A percentile compares a stretch with the other conserved stretches of the same genome.
phyloP scores from a whole-genome alignment of 2,329 filamentous ascomycete species.

The Paracorniculantispora psalliotae region DNA sequence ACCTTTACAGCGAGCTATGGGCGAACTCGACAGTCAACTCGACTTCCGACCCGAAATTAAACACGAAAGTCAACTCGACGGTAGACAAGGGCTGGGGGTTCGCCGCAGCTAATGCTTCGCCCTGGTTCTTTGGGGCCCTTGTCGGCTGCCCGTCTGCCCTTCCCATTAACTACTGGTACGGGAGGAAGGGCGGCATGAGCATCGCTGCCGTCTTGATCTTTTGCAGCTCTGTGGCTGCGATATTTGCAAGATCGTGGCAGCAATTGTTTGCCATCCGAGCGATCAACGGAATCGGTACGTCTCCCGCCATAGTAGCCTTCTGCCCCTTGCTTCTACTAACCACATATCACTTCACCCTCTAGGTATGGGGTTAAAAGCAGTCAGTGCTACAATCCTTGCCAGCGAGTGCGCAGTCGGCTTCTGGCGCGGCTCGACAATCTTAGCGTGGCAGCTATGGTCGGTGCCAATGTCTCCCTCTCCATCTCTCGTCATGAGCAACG shows the following conservation, averaged over 20 bases:
- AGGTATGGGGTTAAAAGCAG: slow-evolving; percentile 46
- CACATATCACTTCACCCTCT: not conserved
- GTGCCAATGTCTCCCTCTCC: not conserved
- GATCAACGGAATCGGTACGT: slow-evolving; percentile 35
- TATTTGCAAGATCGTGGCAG: slow-evolving; percentile 30
- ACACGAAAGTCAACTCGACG: not conserved
- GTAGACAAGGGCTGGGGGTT: slow-evolving; percentile 31
- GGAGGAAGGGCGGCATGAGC: slow-evolving; percentile 35
- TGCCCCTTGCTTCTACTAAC: too few relatives aligned
- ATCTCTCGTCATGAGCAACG: not conserved
- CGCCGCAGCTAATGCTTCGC: slow-evolving; percentile 35
- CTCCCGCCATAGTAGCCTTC: too few relatives aligned
- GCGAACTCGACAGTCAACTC: not conserved
- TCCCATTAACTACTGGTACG: slow-evolving; percentile 37
- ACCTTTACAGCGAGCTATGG: slow-evolving; percentile 25
- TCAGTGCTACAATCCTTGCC: slow-evolving; percentile 43
- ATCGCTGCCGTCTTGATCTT: slow-evolving; percentile 35
- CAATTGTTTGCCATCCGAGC: slow-evolving; percentile 31
- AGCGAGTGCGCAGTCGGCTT: slow-evolving; percentile 42
- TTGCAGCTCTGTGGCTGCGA: slow-evolving; percentile 33
- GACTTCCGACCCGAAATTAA: too few relatives aligned
- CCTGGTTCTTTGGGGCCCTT: slow-evolving; percentile 35
- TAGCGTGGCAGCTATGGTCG: slow-evolving; percentile 43
- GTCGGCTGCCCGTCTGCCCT: slow-evolving; percentile 36
- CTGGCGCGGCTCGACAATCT: slow-evolving; percentile 43